A percentile compares a stretch with the other conserved stretches of the same genome.
Conservation (phyloP, 495 filamentous ascomycete genomes). For the Lasiosphaeria ovina region DNA sequence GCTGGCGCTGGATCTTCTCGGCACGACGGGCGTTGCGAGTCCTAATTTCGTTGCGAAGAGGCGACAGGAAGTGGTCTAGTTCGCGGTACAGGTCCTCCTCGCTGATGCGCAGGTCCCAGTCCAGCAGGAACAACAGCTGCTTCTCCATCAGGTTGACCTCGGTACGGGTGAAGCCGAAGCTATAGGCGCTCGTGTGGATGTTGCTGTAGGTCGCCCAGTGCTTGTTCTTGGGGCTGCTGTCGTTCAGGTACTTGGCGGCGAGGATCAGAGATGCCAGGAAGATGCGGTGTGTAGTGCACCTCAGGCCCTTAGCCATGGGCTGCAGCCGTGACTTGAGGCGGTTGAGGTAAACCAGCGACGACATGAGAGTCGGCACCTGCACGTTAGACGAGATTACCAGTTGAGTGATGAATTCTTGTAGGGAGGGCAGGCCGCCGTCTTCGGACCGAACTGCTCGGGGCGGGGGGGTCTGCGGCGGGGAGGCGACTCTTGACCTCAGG, state of each 20-base stretch:
- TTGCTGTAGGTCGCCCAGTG: slow-evolving; percentile 96
- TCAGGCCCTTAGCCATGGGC: slow-evolving; percentile 93
- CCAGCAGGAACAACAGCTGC: slow-evolving; percentile 87
- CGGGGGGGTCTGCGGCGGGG: slow-evolving; percentile 68
- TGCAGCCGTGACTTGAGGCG: slow-evolving; percentile 81
- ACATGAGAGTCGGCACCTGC: slow-evolving; percentile 96
- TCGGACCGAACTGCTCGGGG: slow-evolving; percentile 46
- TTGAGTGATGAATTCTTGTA: slow-evolving; percentile 88
- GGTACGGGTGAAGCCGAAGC: slow-evolving; percentile 86
- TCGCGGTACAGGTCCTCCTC: slow-evolving; percentile 82
- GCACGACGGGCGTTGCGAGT: slow-evolving; percentile 41
- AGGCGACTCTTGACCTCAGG: slow-evolving; percentile 41
- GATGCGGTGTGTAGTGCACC: slow-evolving; percentile 97
- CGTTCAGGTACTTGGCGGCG: slow-evolving; percentile 95
- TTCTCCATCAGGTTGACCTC: slow-evolving; percentile 99
- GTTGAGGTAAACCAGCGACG: slow-evolving; percentile 86
- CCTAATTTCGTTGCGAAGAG: slow-evolving; percentile 60
- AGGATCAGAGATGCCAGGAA: slow-evolving; percentile 90
- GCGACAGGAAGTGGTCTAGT: slow-evolving; percentile 82
- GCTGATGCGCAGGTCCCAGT: slow-evolving; percentile 86
- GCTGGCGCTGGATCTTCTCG: slow-evolving; percentile 38
- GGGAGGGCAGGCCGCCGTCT: slow-evolving; percentile 60
- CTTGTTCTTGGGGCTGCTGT: slow-evolving; percentile 99
- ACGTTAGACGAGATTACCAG: slow-evolving; percentile 91
- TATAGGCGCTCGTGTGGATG: slow-evolving; percentile 59